Percentiles rank a stretch among this genome's conserved stretches.
phyloP scores from a whole-genome alignment of 2,329 filamentous ascomycete genomes.

The Septoria petroselini region DNA sequence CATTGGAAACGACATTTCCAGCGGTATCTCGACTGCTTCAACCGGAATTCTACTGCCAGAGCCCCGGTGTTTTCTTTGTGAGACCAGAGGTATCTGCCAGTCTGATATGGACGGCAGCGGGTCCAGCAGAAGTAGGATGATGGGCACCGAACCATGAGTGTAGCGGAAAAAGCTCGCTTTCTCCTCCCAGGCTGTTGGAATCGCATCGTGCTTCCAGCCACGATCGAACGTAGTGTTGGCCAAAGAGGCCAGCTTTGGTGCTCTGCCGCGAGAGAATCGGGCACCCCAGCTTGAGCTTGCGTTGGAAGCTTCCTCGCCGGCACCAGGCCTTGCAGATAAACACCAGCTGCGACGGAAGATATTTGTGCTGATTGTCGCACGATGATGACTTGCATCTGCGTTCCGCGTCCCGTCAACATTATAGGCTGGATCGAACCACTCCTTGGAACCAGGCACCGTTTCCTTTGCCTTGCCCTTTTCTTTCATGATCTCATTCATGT shows the following conservation, averaged over 20 bases:
- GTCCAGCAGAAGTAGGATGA: slow-evolving; percentile 20
- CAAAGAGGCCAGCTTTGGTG: not conserved
- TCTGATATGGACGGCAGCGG: slow-evolving; percentile 15
- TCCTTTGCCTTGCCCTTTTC: not conserved
- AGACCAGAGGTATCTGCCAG: not conserved
- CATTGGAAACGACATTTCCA: slow-evolving; percentile 6
- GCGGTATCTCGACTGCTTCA: not conserved
- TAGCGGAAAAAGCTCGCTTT: slow-evolving; percentile 16
- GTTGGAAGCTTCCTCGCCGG: slow-evolving; percentile 5
- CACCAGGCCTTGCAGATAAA: not conserved
- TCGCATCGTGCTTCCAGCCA: not conserved
- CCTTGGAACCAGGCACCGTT: not conserved
- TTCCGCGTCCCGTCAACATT: not conserved
- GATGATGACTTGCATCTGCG: not conserved
- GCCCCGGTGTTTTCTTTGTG: not conserved
- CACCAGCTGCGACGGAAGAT: not conserved
- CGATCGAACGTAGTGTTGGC: not conserved
- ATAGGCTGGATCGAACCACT: not conserved
- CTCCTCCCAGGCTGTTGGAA: slow-evolving; percentile 20
- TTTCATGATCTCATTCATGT: not conserved
- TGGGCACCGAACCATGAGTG: slow-evolving; percentile 1
- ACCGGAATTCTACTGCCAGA: not conserved
- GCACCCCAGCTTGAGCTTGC: not conserved
- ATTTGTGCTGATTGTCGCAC: not conserved
- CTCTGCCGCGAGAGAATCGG: not conserved